Base-by-base conservation (phyloP, 148 eudicot genomes). In the Bassia scoparia region DNA sequence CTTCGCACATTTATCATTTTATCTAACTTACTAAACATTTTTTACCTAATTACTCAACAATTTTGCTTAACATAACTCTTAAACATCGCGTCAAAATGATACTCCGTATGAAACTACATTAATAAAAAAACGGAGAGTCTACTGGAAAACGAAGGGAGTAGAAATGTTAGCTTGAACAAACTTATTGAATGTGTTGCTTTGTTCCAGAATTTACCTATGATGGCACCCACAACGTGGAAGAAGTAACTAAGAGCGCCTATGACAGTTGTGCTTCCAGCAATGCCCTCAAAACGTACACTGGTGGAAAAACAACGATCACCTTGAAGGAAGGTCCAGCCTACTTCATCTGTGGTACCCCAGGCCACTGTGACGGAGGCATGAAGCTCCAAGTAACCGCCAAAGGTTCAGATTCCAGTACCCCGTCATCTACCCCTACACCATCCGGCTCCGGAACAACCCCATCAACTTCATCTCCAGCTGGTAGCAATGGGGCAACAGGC, bases 301-400 rank as follows among this genome's bases (percentile, higher is more conserved):
- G 13, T 1, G 70, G 73, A 27, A 74, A 68, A 21, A 71, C 76
- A 20, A 35, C 76, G 24, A 41, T 80, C 61, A 76, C 79, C 29
- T 43, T 80, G 54, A 67, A 23, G 30, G 64, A 67, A 16, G 83
- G 83, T 24, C 30, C 83, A 29, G 60, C 61, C 9, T 75, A 80
- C 83, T 56, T 80, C 52, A 72, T 80, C 18, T 80, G 83, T 38
- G 79, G 83, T 12, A 71, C 63, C 18, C 20, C 74, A 30, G 74
- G 74, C 46, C 83, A 80, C 27, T 80, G 83, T 12, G 0, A 9
- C 2, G 64, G 6, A 10, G 83, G 83, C 68, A 80, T 80, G 83
- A 76, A 72, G 65, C 60, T 80, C 20, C 83, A 80, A 80, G 83
- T 76, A 31, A 72, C n/a, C 11, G 54, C 30, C 56, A 71, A 1